Evolutionary conservation across 1,284 basidiomycete species (phyloP).

Genomic region (Marasmius tenuissimus): DNA sequence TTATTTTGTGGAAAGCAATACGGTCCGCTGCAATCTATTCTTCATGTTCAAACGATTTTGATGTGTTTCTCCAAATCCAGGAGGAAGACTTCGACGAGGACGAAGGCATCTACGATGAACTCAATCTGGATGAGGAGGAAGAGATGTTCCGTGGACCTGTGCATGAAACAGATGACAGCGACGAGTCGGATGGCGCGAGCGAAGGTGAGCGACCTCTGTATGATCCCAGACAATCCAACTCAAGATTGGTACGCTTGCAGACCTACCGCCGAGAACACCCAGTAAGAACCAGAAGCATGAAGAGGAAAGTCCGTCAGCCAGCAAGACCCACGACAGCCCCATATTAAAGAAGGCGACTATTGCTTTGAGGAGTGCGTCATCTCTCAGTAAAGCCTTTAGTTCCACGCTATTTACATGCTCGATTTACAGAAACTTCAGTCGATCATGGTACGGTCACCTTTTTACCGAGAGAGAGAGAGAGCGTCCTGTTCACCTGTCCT

Average conservation of each 20-base stretch:
- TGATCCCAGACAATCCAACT: background rate
- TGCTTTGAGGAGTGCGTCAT: constrained; percentile 63
- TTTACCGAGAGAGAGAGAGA: too few species aligned
- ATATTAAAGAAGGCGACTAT: constrained; percentile 75
- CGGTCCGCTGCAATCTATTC: constrained; percentile 54
- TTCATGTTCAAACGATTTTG: constrained; percentile 4
- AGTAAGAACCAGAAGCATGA: constrained; percentile 65
- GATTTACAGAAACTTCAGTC: constrained; percentile 41
- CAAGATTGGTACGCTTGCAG: constrained; percentile 30
- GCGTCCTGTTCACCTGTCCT: background rate
- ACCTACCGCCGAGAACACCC: constrained; percentile 62
- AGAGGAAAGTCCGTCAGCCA: constrained; percentile 69
- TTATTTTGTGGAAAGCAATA: constrained; percentile 97
- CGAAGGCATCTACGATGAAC: constrained; percentile 97
- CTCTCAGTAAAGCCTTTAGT: constrained; percentile 18
- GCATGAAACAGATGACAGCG: constrained; percentile 71
- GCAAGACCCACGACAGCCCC: constrained; percentile 75
- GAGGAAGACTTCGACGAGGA: constrained; percentile 98
- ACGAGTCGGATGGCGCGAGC: constrained; percentile 69
- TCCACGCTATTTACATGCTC: constrained; percentile 6
- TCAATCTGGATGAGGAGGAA: constrained; percentile 97
- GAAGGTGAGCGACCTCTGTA: constrained; percentile 51
- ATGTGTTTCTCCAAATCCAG: constrained; percentile 38
- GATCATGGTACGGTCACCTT: constrained; percentile 32
- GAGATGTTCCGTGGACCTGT: constrained; percentile 80